Conservation (phyloP, 2,329 filamentous ascomycete species). For the Fusarium marasasianum region DNA sequence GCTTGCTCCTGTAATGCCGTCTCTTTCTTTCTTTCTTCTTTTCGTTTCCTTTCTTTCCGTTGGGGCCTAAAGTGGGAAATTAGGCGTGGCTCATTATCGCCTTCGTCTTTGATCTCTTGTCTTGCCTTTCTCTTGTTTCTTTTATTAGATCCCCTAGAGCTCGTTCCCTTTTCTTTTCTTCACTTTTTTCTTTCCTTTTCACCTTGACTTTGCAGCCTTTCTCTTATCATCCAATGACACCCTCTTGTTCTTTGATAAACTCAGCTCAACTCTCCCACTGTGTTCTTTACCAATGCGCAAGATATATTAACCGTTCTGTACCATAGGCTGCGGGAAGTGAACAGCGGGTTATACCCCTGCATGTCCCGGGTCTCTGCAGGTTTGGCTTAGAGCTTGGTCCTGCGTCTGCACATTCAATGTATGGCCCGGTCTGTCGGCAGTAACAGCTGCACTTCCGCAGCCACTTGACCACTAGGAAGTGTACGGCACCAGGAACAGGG, state of each 20-base stretch:
- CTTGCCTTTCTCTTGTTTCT: not conserved
- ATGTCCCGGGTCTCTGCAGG: constrained; percentile 42
- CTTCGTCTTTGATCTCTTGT: constrained; percentile 30
- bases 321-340: constrained; percentile 4
- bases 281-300: constrained; percentile 18
- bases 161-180: not conserved
- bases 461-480: constrained; percentile 21
- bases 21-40: constrained; percentile 12
- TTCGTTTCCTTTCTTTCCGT: constrained; percentile 23
- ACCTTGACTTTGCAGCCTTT: not conserved
- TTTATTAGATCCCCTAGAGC: not conserved
- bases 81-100: constrained; percentile 36
- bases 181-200: constrained; percentile 4
- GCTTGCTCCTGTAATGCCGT: not conserved
- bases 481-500: constrained; percentile 9
- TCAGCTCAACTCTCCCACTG: constrained; percentile 11
- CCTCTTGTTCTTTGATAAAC: constrained; percentile 1
- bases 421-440: constrained; percentile 23
- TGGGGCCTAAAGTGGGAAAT: constrained; percentile 26
- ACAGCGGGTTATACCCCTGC: constrained; percentile 27
- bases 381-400: constrained; percentile 38
- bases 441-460: constrained; percentile 4
- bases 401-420: constrained; percentile 31
- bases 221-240: not conserved
- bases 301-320: constrained; percentile 22